Evolutionary conservation across 768 basidiomycete genomes (phyloP), one percentile per base, ranked within the genome.

Genomic region (Kwoniella dejecticola): DNA sequence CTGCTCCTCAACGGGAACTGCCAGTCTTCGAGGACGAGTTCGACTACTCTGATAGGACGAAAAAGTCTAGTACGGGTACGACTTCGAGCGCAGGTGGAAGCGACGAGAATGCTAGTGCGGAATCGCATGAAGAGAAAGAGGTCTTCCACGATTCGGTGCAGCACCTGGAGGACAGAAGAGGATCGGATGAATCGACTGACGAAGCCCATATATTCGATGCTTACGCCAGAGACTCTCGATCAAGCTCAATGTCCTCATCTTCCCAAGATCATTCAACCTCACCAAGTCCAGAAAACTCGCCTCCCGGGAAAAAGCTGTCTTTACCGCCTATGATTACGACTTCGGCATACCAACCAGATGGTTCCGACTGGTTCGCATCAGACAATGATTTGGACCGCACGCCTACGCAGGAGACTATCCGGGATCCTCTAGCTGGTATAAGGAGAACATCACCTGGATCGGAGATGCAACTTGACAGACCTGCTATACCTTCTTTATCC

Each of bases 141-240:
- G 77, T 83, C 24, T 72, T 65, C 45, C 67, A 74, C 31, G 78
- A 74, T 29, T 62, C 62, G 23, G 82, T 80, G 41, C 65, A 69
- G 26, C 71, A 69, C 42, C 11, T 69, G 2, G 71, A 72, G 26
- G 61, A 76, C 55, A 69, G 81, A 71, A 64, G 82, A 62, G 72
- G 67, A 81, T 77, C 81, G 13, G 80, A 82, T 48, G 80, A 79
- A 21, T 91, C 87, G 70, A 88, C 86, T 60, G 90, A 91, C 62
- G 91, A 93, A 66, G 79, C 86, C 3, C 84, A 84, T 36, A 93
- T 95, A 63, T 91, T 88, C 72, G 92, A 94, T 68, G 85, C 90
- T 11, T 95, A 97, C 72, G 85, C 81, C 42, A 41, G 73, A 41
- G 52, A 70, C 6, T 68, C 66, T 10, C 30, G 70, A 29, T 61